Conservation (phyloP, 2,329 filamentous ascomycete genomes). For the Epicoccum nigrum region DNA sequence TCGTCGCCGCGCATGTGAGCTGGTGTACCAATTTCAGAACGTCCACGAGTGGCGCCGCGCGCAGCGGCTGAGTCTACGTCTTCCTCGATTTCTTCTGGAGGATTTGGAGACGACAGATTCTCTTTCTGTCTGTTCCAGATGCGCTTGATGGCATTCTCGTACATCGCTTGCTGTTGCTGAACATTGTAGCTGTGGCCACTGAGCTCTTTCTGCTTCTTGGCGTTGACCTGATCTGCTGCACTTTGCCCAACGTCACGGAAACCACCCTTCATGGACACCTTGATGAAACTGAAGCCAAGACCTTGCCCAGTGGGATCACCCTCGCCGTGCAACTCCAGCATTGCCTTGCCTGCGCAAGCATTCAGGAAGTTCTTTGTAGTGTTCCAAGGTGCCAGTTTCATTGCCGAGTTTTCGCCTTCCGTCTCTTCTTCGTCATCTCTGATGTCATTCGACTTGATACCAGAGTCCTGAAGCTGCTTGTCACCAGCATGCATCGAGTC, state of each 20-base stretch:
- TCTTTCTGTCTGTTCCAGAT: slow-evolving; percentile 91
- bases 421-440: slow-evolving; percentile 67
- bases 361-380: slow-evolving; percentile 96
- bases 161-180: slow-evolving; percentile 88
- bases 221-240: slow-evolving; percentile 83
- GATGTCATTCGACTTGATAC: slow-evolving; percentile 73
- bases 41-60: slow-evolving; percentile 50
- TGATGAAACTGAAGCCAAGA: slow-evolving; percentile 94
- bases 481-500: slow-evolving; percentile 97
- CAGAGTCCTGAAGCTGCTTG: slow-evolving; percentile 88
- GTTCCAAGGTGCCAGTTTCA: slow-evolving; percentile 94
- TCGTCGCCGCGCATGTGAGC: slow-evolving; percentile 63
- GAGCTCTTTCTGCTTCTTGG: slow-evolving; percentile 69
- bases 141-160: slow-evolving; percentile 86
- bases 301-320: slow-evolving; percentile 94
- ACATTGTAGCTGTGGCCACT: slow-evolving; percentile 98
- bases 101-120: slow-evolving; percentile 74
- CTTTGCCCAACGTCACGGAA: slow-evolving; percentile 91
- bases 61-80: slow-evolving; percentile 63
- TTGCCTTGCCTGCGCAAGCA: slow-evolving; percentile 91
- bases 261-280: slow-evolving; percentile 98
- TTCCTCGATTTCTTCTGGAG: slow-evolving; percentile 76
- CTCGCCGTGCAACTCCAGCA: slow-evolving; percentile 92
- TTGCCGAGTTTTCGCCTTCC: slow-evolving; percentile 77
- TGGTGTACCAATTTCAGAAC: slow-evolving; percentile 69